These are phyloP conservation scores for Penicillium sp. DNA, from an alignment of 2,329 filamentous ascomycete species.

Conservation along the genomic window DNA sequence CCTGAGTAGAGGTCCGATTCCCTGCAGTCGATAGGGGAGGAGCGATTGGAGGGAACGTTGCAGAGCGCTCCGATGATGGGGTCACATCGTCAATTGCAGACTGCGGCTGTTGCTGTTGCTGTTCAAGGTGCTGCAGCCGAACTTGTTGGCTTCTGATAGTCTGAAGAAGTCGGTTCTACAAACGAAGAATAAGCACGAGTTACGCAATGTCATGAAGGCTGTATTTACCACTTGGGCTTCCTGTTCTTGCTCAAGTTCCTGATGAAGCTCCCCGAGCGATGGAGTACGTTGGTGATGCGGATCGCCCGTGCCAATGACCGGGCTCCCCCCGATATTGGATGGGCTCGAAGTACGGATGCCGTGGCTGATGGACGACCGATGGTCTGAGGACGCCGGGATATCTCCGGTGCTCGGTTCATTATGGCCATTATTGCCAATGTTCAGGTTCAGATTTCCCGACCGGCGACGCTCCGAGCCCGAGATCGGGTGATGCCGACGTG, in stretches of 20 bases:
- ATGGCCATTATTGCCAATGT: slow-evolving; percentile 32
- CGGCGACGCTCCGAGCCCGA: slow-evolving; percentile 50
- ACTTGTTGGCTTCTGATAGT: slow-evolving; percentile 55
- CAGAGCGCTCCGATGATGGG: slow-evolving; percentile 49
- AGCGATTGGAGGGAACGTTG: slow-evolving; percentile 42
- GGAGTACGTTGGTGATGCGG: slow-evolving; percentile 55
- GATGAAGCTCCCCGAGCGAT: slow-evolving; percentile 55
- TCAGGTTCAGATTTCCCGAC: slow-evolving; percentile 47
- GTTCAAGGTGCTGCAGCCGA: slow-evolving; percentile 49
- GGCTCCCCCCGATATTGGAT: slow-evolving; percentile 48
- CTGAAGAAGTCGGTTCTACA: slow-evolving; percentile 55
- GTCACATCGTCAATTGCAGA: slow-evolving; percentile 50
- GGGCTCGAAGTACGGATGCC: slow-evolving; percentile 49
- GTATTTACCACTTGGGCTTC: slow-evolving; percentile 54
- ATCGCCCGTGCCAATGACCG: slow-evolving; percentile 49
- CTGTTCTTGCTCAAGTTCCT: slow-evolving; percentile 57
- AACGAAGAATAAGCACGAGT: slow-evolving; percentile 14
- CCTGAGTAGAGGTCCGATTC: slow-evolving; percentile 39
- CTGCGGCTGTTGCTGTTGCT: slow-evolving; percentile 38
- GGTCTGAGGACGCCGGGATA: slow-evolving; percentile 37
- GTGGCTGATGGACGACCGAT: slow-evolving; percentile 44
- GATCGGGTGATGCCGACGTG: slow-evolving; percentile 39
- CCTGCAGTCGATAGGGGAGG: slow-evolving; percentile 31
- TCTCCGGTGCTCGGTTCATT: slow-evolving; percentile 41
- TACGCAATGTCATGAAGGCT: slow-evolving; percentile 12